phyloP scores from a whole-genome alignment of 192 early-diverging fungal species.

The Backusella morwellensis region DNA sequence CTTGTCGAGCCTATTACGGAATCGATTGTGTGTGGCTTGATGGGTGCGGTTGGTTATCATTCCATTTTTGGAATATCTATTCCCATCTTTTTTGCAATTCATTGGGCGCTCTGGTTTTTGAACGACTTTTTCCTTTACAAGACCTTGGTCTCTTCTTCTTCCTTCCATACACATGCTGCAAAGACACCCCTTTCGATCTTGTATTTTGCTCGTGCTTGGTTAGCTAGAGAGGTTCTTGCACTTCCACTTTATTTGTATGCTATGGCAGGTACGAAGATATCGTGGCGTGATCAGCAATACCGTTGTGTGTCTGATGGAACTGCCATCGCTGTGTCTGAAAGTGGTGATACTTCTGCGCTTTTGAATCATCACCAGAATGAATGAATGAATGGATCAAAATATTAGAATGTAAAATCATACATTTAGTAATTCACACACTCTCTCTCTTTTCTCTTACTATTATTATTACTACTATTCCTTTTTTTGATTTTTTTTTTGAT shows the following conservation, averaged over 20 bases:
- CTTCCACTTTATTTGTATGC: slow-evolving; percentile 84
- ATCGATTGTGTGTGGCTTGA: slow-evolving; percentile 73
- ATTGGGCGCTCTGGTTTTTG: slow-evolving; percentile 29
- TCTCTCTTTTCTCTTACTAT: not conserved
- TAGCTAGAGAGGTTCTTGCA: slow-evolving; percentile 76
- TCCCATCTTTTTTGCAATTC: slow-evolving; percentile 26
- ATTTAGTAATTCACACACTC: not conserved
- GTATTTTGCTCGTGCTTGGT: slow-evolving; percentile 74
- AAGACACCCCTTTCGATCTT: slow-evolving; percentile 14
- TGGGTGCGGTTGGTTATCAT: slow-evolving; percentile 68
- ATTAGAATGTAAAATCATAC: not conserved
- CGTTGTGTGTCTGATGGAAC: slow-evolving; percentile 61
- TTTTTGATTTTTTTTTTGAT: not conserved
- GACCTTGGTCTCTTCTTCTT: slow-evolving; percentile 19
- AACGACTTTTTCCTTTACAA: slow-evolving; percentile 31
- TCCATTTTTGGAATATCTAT: slow-evolving; percentile 38
- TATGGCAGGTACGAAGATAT: slow-evolving; percentile 76
- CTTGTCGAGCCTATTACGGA: slow-evolving; percentile 92
- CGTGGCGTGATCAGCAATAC: slow-evolving; percentile 85
- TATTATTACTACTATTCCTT: not conserved
- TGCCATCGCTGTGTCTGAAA: slow-evolving; percentile 32
- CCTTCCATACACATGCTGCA: not conserved
- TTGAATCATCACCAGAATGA: not conserved
- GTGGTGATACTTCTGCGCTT: not conserved
- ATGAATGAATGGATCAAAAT: not conserved